phyloP scores from a whole-genome alignment of 805 yeast genomes.

The Ogataea chonburiensis region DNA sequence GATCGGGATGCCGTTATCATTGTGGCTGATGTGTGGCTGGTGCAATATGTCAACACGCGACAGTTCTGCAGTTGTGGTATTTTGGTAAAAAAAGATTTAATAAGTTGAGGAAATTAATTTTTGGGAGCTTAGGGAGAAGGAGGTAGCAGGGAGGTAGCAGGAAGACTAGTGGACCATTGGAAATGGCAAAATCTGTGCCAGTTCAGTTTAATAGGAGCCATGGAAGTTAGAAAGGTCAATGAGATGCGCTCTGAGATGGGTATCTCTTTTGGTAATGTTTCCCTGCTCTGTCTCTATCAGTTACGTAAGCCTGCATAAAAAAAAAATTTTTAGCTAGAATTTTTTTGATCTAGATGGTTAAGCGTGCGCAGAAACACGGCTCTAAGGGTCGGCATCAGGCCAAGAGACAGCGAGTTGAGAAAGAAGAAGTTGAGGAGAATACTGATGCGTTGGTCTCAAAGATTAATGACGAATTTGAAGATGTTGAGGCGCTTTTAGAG shows the following conservation, averaged over 20 bases:
- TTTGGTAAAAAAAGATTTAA: too few relatives aligned
- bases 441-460: constrained; percentile 51
- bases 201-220: too few relatives aligned
- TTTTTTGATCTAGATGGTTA: constrained; percentile 14
- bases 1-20: constrained; percentile 4
- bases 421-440: constrained; percentile 22
- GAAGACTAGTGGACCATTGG: too few relatives aligned
- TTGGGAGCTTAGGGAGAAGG: too few relatives aligned
- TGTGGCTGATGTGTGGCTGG: constrained; percentile 7
- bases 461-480: constrained; percentile 56
- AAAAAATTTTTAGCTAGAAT: constrained; percentile 11
- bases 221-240: too few relatives aligned
- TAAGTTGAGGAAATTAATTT: too few relatives aligned
- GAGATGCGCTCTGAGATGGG: too few relatives aligned
- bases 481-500: constrained; percentile 49
- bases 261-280: too few relatives aligned
- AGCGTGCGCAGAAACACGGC: constrained; percentile 8
- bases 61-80: too few relatives aligned
- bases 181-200: too few relatives aligned
- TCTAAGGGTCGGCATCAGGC: constrained; percentile 5
- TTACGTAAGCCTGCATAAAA: constrained; percentile 10
- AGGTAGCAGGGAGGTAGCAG: too few relatives aligned
- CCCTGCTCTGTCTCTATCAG: too few relatives aligned
- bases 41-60: constrained; percentile 1
- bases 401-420: constrained; percentile 17